These are phyloP conservation scores for Cytospora leucostoma DNA, from an alignment of 2,329 filamentous ascomycete genomes.

Conservation along the genomic window DNA sequence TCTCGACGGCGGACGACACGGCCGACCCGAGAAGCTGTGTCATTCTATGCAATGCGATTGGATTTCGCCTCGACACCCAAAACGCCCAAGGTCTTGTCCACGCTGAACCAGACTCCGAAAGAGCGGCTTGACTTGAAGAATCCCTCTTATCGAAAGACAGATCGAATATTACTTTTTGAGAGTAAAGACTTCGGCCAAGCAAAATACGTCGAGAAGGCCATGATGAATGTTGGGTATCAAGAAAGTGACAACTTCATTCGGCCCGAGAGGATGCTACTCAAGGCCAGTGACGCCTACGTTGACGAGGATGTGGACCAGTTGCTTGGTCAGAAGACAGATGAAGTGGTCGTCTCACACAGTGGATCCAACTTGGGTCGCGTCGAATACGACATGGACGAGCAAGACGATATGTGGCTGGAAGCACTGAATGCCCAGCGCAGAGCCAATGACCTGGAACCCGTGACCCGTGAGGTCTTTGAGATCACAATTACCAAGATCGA, in stretches of 20 bases:
- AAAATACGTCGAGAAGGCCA: conserved; percentile 91
- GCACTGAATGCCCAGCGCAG: conserved; percentile 77
- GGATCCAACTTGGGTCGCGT: conserved; percentile 71
- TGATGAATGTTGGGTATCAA: conserved; percentile 95
- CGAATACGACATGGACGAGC: conserved; percentile 99
- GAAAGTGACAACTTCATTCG: conserved; percentile 88
- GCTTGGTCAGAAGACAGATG: conserved; percentile 54
- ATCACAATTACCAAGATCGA: conserved; percentile 99
- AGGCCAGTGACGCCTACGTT: conserved; percentile 59
- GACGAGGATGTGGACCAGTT: conserved; percentile 60
- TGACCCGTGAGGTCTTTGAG: conserved; percentile 93
- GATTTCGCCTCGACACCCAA: conserved; percentile 51
- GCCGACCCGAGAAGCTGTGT: conserved; percentile 52
- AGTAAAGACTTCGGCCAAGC: conserved; percentile 82
- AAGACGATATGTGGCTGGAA: conserved; percentile 95
- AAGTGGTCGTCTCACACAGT: conserved; percentile 46
- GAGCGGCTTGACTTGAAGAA: conserved; percentile 77
- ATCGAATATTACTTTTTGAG: conserved; percentile 79
- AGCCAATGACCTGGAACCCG: conserved; percentile 72
- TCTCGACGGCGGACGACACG: conserved; percentile 47
- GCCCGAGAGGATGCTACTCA: conserved; percentile 71
- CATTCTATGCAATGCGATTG: conserved; percentile 54
- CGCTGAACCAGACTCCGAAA: conserved; percentile 77
- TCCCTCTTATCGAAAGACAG: conserved; percentile 73
- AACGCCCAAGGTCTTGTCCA: conserved; percentile 68